phyloP scores from a whole-genome alignment of 805 yeast genomes.

The Sugiyamaella lignohabitans region DNA sequence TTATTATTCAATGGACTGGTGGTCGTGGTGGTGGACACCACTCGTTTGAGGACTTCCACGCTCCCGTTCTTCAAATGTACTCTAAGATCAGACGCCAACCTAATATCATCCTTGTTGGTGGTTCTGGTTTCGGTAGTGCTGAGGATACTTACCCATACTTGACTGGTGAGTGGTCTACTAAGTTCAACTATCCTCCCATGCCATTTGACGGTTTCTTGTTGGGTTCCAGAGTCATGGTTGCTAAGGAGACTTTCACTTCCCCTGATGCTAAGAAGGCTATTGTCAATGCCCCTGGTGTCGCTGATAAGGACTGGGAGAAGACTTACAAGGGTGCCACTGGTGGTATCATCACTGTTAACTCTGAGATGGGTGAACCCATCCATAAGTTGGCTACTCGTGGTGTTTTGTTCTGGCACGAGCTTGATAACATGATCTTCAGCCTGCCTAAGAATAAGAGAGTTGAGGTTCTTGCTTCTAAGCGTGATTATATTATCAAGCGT shows the following conservation, averaged over 20 bases:
- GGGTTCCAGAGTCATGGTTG: slow-evolving; percentile 96
- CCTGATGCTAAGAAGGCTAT: slow-evolving; percentile 90
- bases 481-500: slow-evolving; percentile 73
- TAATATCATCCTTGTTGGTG: slow-evolving; percentile 88
- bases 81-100: slow-evolving; percentile 85
- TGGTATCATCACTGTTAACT: slow-evolving; percentile 91
- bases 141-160: slow-evolving; percentile 96
- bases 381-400: slow-evolving; percentile 98
- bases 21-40: slow-evolving; percentile 99
- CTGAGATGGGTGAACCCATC: slow-evolving; percentile 99
- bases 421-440: slow-evolving; percentile 88
- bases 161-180: slow-evolving; percentile 93
- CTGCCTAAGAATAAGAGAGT: slow-evolving; percentile 80
- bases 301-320: slow-evolving; percentile 84
- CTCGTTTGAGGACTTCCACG: slow-evolving; percentile 98
- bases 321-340: slow-evolving; percentile 95
- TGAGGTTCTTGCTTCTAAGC: slow-evolving; percentile 75
- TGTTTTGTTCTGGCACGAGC: slow-evolving; percentile 93
- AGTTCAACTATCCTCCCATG: slow-evolving; percentile 92
- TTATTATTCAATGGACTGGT: slow-evolving; percentile 98
- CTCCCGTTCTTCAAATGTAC: slow-evolving; percentile 94
- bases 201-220: slow-evolving; percentile 96
- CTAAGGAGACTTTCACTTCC: slow-evolving; percentile 92
- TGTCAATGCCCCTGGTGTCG: slow-evolving; percentile 84
- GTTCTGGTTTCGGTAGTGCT: slow-evolving; percentile 97